Conservation (phyloP, 768 basidiomycete species). For the Suillus subluteus region DNA sequence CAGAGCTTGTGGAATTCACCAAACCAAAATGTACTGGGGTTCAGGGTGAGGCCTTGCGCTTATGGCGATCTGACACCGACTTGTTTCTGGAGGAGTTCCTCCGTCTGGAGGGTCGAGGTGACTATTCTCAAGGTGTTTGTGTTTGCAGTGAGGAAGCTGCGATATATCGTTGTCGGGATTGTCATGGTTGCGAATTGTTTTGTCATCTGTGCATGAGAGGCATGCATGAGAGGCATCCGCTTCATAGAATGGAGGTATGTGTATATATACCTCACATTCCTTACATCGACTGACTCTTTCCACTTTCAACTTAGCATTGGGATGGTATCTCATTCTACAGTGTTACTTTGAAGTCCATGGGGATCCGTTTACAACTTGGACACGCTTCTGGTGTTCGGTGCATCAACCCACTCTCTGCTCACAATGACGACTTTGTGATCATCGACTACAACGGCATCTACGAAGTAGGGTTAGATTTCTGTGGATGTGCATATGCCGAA, state of each 20-base stretch:
- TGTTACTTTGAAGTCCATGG: slow-evolving; percentile 19
- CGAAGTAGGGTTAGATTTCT: slow-evolving; percentile 18
- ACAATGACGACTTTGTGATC: slow-evolving; percentile 23
- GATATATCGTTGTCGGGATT: neutral
- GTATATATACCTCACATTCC: slow-evolving; percentile 1
- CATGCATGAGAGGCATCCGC: neutral
- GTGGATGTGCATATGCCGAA: slow-evolving; percentile 12
- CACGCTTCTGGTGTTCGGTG: slow-evolving; percentile 19
- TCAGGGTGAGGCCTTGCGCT: neutral
- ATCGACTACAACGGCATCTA: slow-evolving; percentile 29
- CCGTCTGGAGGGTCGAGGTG: too few relatives aligned
- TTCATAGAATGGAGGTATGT: neutral
- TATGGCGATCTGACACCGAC: neutral
- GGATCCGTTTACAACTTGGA: slow-evolving; percentile 27
- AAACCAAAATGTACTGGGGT: neutral
- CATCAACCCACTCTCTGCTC: neutral
- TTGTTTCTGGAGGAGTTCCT: slow-evolving; percentile 10
- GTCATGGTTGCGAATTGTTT: neutral
- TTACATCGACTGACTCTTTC: neutral
- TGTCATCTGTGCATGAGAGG: slow-evolving; percentile 3
- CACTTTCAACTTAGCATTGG: slow-evolving; percentile 17
- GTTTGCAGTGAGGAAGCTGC: neutral
- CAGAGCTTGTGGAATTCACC: neutral
- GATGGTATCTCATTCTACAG: slow-evolving; percentile 21
- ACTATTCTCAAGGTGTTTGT: neutral